phyloP scores from a whole-genome alignment of 1,284 basidiomycete genomes.

The Mycena sp. region DNA sequence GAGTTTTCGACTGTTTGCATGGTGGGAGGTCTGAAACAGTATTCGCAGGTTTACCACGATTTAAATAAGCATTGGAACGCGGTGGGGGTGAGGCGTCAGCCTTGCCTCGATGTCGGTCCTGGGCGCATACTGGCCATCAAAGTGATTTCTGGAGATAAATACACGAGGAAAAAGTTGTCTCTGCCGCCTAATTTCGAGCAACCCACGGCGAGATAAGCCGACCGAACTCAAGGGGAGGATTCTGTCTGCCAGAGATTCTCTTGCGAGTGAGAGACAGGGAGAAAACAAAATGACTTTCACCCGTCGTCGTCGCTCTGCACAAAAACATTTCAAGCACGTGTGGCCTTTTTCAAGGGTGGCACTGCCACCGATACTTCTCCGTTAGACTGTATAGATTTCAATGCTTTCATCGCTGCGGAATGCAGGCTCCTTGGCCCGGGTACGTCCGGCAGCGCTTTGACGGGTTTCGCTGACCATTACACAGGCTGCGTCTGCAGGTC shows the following conservation, averaged over 20 bases:
- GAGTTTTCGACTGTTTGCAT: constrained; percentile 26
- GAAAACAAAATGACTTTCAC: constrained; percentile 49
- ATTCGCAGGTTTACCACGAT: not conserved
- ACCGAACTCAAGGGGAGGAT: constrained; percentile 86
- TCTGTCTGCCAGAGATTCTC: constrained; percentile 72
- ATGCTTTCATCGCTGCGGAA: constrained; percentile 48
- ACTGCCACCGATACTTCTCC: constrained; percentile 15
- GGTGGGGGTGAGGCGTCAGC: constrained; percentile 36
- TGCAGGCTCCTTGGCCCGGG: constrained; percentile 68
- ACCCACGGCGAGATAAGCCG: constrained; percentile 60
- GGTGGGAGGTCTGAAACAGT: constrained; percentile 13
- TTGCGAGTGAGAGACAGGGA: constrained; percentile 78
- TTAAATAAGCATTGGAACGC: constrained; percentile 35
- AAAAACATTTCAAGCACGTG: constrained; percentile 30
- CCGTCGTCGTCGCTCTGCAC: constrained; percentile 83
- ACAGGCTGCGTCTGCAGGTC: constrained; percentile 75
- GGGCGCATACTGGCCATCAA: constrained; percentile 26
- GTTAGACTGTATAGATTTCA: constrained; percentile 32
- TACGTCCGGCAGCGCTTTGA: constrained; percentile 44
- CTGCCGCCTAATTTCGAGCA: constrained; percentile 82
- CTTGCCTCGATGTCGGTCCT: constrained; percentile 25
- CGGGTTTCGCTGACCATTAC: constrained; percentile 17
- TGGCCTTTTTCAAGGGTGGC: constrained; percentile 9
- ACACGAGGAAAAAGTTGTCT: constrained; percentile 53
- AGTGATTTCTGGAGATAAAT: constrained; percentile 9